These are phyloP conservation scores for Sclerotiophoma versabilis DNA, from an alignment of 2,329 filamentous ascomycete species.

Conservation along the genomic window DNA sequence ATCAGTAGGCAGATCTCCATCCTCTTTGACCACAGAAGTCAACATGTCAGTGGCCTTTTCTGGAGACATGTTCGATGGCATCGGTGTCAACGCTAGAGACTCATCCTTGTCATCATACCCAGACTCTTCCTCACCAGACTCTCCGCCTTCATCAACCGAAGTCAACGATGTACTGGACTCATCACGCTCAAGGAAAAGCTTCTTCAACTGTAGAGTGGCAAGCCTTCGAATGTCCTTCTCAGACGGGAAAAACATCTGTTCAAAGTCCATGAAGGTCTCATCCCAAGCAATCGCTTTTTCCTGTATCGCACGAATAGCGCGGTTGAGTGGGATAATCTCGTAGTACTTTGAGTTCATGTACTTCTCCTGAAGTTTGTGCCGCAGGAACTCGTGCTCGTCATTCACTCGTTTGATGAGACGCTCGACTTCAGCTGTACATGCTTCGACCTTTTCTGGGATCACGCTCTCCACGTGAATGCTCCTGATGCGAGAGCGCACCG, in stretches of 20 bases:
- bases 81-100: conserved; percentile 38
- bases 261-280: conserved; percentile 85
- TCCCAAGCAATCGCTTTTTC: conserved; percentile 96
- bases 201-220: conserved; percentile 89
- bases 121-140: conserved; percentile 49
- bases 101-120: conserved; percentile 42
- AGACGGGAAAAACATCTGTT: conserved; percentile 87
- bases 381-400: conserved; percentile 78
- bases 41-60: conserved; percentile 71
- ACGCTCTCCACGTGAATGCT: conserved; percentile 93
- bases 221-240: conserved; percentile 95
- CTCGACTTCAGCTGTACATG: conserved; percentile 83
- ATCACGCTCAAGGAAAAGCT: conserved; percentile 88
- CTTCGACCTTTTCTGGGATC: conserved; percentile 82
- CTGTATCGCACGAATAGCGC: conserved; percentile 85
- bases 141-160: conserved; percentile 71
- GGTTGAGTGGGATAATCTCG: conserved; percentile 92
- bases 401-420: conserved; percentile 77
- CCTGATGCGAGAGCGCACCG: conserved; percentile 81
- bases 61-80: conserved; percentile 57
- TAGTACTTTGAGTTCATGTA: conserved; percentile 97
- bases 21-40: conserved; percentile 70
- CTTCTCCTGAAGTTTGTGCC: conserved; percentile 81
- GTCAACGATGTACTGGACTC: conserved; percentile 79
- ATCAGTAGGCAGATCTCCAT: conserved; percentile 24